Evolutionary conservation across 305 asterid species (phyloP).

Genomic region (Fraxinus sp.): DNA sequence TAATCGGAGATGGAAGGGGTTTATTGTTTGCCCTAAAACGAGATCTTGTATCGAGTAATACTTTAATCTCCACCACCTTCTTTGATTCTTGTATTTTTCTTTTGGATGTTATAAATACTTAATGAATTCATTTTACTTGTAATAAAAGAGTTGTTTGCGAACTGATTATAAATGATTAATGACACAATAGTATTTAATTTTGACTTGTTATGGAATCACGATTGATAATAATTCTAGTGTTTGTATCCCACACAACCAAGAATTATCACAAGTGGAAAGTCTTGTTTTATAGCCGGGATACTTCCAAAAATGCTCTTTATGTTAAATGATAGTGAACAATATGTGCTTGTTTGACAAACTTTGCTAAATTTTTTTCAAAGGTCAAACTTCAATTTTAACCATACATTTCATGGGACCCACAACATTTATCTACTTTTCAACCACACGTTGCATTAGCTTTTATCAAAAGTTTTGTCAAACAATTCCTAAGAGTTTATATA

Average conservation of each 20-base stretch:
- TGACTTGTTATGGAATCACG: neutral
- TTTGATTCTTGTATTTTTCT: neutral
- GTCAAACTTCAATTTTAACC: neutral
- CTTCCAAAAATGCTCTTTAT: neutral
- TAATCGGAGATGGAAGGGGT: neutral
- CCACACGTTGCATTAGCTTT: neutral
- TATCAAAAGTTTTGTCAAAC: neutral
- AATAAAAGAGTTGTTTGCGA: neutral
- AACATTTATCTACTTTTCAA: neutral
- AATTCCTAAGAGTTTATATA: neutral
- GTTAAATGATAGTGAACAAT: neutral
- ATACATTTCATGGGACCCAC: neutral
- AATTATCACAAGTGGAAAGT: neutral
- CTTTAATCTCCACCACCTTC: neutral
- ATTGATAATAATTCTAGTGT: neutral
- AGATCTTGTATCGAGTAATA: neutral
- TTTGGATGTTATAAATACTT: neutral
- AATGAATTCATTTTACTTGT: neutral
- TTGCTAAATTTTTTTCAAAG: neutral
- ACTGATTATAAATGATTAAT: neutral
- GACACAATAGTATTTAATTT: neutral
- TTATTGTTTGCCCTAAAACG: neutral
- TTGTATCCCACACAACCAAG: neutral
- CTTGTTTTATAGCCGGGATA: neutral
- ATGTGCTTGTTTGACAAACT: neutral